Evolutionary conservation across 2,329 filamentous ascomycete genomes (phyloP), one percentile per base, ranked within the genome.

Genomic region (Hypomyces rosellus): DNA sequence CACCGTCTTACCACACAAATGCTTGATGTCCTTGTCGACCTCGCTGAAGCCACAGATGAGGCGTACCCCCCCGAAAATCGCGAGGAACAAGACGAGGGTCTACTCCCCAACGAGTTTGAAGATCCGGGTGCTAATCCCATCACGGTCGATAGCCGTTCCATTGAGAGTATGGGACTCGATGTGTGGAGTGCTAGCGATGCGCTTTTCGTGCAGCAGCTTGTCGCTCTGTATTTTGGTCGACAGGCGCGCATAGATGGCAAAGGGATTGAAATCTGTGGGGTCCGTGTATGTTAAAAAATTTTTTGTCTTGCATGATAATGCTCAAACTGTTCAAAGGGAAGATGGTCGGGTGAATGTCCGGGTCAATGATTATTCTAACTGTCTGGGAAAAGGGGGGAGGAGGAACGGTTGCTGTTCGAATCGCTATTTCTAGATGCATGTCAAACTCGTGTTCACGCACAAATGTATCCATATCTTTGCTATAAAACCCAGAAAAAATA

Each of bases 121-220:
- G 70, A 70, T 5, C 65, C 69, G 12, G 69, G 69, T 5, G 61
- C 63, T 14, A 64, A 59, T 69, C 36, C 64, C 44, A 67, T 88
- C 45, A 72, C 75, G 12, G 70, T 92, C 18, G 78, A 77, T 54
- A 81, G 78, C 56, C 82, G 83, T 22, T 81, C 86, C 49, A 65
- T 92, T 45, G 77, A 81, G 52, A 73, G 76, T 42, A 86, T 92
- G 82, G 88, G 88, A 0, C 74, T 93, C 16, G 88, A 93, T 59
- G 75, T 84, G 1, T 93, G 88, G 87, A 90, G 85, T 62, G 73
- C 77, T 33, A 73, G 73, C 14, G 88, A 92, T 63, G 80, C 78
- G n/a, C 72, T 72, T 3, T 92, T 91, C 61, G 77, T 89, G 14
- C 71, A 71, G 54, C 82, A 84, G 49, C 71, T 87, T 46, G 71